Percentiles rank a stretch among this genome's conserved stretches.
These are phyloP conservation scores for Podosphaera fusca DNA, from an alignment of 2,329 filamentous ascomycete genomes.

Conservation along the genomic window DNA sequence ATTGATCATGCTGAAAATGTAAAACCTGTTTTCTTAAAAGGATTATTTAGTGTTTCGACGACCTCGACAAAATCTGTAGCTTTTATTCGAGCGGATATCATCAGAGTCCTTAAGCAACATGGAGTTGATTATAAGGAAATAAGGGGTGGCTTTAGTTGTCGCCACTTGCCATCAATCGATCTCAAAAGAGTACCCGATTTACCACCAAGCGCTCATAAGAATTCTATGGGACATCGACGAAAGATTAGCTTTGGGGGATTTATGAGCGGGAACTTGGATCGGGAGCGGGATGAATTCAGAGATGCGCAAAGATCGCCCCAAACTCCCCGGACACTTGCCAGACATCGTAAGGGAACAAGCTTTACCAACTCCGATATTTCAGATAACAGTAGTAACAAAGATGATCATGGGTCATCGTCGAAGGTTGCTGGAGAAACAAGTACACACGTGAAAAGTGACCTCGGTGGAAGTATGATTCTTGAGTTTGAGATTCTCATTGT, in stretches of 20 bases:
- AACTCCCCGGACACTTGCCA: slow-evolving; percentile 23
- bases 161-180: slow-evolving; percentile 75
- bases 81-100: slow-evolving; percentile 73
- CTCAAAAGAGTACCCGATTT: slow-evolving; percentile 47
- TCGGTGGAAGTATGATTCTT: slow-evolving; percentile 62
- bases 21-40: slow-evolving; percentile 89
- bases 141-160: slow-evolving; percentile 77
- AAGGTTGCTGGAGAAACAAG: slow-evolving; percentile 64
- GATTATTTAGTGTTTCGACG: slow-evolving; percentile 88
- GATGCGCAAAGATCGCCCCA: slow-evolving; percentile 31
- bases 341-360: slow-evolving; percentile 36
- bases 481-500: slow-evolving; percentile 95
- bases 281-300: slow-evolving; percentile 48
- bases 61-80: slow-evolving; percentile 72
- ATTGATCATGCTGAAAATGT: slow-evolving; percentile 52
- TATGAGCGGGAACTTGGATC: slow-evolving; percentile 24
- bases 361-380: slow-evolving; percentile 76
- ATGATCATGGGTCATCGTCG: slow-evolving; percentile 27
- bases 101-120: slow-evolving; percentile 66
- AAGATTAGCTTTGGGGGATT: slow-evolving; percentile 69
- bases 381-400: slow-evolving; percentile 44
- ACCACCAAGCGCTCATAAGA: slow-evolving; percentile 27
- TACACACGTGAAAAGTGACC: slow-evolving; percentile 75
- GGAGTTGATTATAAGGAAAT: slow-evolving; percentile 86
- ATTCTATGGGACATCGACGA: slow-evolving; percentile 37